phyloP scores from a whole-genome alignment of 225 moss, liverwort and hornwort genomes.

The Marchantia polymorpha region DNA sequence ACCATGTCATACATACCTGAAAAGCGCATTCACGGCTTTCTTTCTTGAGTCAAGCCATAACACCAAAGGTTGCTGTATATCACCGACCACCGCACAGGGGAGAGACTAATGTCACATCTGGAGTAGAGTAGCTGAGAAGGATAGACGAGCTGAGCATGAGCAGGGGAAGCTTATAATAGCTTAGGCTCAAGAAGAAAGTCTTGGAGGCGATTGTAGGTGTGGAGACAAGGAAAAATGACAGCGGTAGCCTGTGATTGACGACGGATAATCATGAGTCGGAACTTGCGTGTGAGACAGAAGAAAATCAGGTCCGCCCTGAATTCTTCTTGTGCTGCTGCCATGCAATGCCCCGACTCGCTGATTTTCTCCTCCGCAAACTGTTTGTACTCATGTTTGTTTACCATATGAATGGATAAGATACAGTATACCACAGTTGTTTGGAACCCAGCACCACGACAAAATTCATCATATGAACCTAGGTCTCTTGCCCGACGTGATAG shows the following conservation, averaged over 20 bases:
- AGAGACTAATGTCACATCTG: not conserved
- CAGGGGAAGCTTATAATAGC: not conserved
- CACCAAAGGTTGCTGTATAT: too few species aligned
- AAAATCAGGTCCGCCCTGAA: too few species aligned
- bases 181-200: not conserved
- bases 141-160: not conserved
- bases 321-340: too few species aligned
- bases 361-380: not conserved
- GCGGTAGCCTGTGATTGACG: too few species aligned
- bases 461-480: conserved; percentile 1
- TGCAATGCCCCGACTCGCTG: not conserved
- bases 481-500: not conserved
- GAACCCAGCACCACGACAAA: not conserved
- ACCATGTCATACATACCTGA: too few species aligned
- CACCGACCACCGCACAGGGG: not conserved
- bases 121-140: not conserved
- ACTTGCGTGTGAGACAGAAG: too few species aligned
- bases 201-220: not conserved
- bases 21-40: too few species aligned
- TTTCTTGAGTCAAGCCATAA: too few species aligned
- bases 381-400: not conserved
- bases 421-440: not conserved
- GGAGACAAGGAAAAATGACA: not conserved
- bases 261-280: too few species aligned
- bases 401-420: conserved; percentile 2